Percentiles rank a stretch among this genome's conserved stretches.
Conservation (phyloP, 257 asterid genomes). For the Lycium ferocissimum region DNA sequence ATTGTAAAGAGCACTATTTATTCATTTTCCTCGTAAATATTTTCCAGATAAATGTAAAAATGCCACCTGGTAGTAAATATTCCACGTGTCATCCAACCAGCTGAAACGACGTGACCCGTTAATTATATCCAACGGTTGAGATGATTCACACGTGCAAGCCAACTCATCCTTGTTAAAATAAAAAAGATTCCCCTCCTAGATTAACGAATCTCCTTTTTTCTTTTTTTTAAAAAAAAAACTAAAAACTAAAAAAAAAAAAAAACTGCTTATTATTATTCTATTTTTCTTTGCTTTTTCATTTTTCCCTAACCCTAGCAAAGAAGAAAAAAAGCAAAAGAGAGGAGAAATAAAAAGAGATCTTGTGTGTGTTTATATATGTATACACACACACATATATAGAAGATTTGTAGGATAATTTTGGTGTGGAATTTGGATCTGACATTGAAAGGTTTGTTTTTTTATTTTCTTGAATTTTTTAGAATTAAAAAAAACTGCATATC, state of each 20-base stretch:
- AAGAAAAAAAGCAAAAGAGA: constrained; percentile 3
- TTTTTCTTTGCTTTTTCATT: not conserved
- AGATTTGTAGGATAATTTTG: not conserved
- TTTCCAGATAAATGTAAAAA: not conserved
- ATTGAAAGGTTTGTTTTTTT: constrained; percentile 19
- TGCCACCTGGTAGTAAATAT: not conserved
- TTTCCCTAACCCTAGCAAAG: constrained; percentile 16
- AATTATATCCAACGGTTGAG: not conserved
- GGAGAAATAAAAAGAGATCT: not conserved
- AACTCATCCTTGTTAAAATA: not conserved
- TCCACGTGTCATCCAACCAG: not conserved
- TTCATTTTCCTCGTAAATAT: not conserved
- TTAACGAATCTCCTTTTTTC: constrained; percentile 8
- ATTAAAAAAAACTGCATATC: not conserved
- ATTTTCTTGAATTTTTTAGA: not conserved
- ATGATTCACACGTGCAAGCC: not conserved
- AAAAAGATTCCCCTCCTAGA: not conserved
- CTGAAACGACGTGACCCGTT: not conserved
- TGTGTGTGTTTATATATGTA: constrained; percentile 29
- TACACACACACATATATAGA: constrained; percentile 2
- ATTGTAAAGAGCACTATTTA: not conserved
- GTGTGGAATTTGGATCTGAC: constrained; percentile 20
- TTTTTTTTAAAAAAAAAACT: too few relatives aligned
- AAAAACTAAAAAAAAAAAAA: not conserved
- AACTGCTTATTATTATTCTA: not conserved